Conservation (phyloP, 192 early-diverging fungal genomes). For the Coemansia sp. region DNA sequence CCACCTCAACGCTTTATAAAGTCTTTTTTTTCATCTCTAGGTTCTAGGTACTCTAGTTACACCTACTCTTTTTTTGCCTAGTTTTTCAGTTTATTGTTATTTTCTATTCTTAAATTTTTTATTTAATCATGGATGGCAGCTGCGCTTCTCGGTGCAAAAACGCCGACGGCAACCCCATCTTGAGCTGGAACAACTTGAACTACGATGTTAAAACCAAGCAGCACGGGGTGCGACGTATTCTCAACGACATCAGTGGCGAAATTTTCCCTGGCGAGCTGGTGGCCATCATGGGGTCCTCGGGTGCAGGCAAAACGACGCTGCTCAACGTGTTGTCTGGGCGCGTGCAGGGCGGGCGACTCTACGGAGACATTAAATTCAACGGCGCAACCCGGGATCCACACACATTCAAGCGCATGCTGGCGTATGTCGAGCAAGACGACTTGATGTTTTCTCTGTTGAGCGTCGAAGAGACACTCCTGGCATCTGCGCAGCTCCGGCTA, state of each 20-base stretch:
- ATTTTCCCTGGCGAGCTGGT: conserved; percentile 70
- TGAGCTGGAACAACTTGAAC: conserved; percentile 41
- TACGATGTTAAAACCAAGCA: conserved; percentile 43
- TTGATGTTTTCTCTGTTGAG: conserved; percentile 56
- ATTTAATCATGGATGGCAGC: neutral
- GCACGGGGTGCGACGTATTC: conserved; percentile 39
- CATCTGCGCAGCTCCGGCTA: conserved; percentile 68
- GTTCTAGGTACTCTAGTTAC: too few species aligned
- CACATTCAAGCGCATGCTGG: conserved; percentile 47
- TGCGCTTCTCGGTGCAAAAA: neutral
- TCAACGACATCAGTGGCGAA: conserved; percentile 68
- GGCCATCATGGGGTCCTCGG: conserved; percentile 89
- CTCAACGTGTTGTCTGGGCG: conserved; percentile 74
- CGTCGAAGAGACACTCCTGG: conserved; percentile 72
- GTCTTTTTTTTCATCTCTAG: neutral
- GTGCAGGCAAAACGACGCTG: conserved; percentile 84
- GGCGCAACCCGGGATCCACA: conserved; percentile 33
- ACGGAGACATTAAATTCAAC: conserved; percentile 56
- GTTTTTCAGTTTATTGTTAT: neutral
- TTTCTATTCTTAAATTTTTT: neutral
- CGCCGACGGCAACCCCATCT: conserved; percentile 14
- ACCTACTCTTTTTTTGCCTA: neutral
- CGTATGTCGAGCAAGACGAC: conserved; percentile 55
- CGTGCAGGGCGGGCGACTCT: conserved; percentile 55
- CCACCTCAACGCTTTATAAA: too few species aligned